Percentiles rank a stretch among this genome's conserved stretches.
Conservation (phyloP, 2,329 filamentous ascomycete species). For the Ophiocordyceps camponoti-leonardi region DNA sequence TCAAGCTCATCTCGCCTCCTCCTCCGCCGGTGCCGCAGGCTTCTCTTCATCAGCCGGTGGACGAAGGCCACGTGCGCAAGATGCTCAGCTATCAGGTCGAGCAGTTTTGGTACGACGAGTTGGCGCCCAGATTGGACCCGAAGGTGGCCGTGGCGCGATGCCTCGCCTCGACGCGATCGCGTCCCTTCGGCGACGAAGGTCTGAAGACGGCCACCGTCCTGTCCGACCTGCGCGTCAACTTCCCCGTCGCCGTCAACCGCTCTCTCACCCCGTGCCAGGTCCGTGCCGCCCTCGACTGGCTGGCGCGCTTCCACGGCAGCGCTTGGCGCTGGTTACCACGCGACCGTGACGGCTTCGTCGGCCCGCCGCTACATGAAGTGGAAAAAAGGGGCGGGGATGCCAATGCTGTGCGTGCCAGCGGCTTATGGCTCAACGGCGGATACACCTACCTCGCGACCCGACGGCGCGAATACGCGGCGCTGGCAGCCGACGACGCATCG, state of each 20-base stretch:
- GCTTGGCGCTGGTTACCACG: conserved; percentile 23
- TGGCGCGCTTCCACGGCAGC: conserved; percentile 41
- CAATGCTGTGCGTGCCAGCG: conserved; percentile 16
- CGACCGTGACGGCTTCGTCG: conserved; percentile 18
- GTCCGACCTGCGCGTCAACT: conserved; percentile 34
- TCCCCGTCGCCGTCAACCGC: conserved; percentile 37
- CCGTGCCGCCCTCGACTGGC: conserved; percentile 39
- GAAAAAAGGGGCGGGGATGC: background rate
- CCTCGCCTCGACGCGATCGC: conserved; percentile 22
- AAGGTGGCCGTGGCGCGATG: conserved; percentile 31
- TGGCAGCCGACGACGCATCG: conserved; percentile 26
- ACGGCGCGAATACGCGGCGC: conserved; percentile 31
- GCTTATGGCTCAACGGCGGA: conserved; percentile 46
- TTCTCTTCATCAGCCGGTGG: conserved; percentile 15
- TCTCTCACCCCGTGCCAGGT: conserved; percentile 30
- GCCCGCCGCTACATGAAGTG: background rate
- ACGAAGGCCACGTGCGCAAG: conserved; percentile 48
- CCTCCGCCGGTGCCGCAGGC: conserved; percentile 11
- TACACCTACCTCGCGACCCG: conserved; percentile 54
- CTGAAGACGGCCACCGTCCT: conserved; percentile 31
- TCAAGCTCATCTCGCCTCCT: conserved; percentile 44
- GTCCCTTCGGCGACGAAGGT: conserved; percentile 8
- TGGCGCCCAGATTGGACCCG: conserved; percentile 30
- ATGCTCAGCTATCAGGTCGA: conserved; percentile 51
- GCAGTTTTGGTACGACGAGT: conserved; percentile 42